Base-by-base conservation (phyloP, 192 early-diverging fungal genomes). In the Paraglomus brasilianum region DNA sequence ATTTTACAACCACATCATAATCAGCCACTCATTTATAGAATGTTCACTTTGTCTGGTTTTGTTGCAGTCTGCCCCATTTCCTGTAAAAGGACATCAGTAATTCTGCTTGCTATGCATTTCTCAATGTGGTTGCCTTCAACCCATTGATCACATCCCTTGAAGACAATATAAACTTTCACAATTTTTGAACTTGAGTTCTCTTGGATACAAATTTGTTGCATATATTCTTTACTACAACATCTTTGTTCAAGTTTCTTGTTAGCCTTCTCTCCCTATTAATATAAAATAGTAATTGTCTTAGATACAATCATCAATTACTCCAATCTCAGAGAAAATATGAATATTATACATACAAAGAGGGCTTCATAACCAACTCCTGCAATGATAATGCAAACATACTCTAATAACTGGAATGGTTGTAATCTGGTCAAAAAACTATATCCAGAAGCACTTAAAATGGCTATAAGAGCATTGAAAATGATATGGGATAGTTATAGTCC, bases 31-130 rank as follows among this genome's bases (percentile, higher is more conserved):
- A n/a, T n/a, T n/a, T n/a, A n/a, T n/a, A n/a, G n/a, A n/a, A n/a
- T n/a, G n/a, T n/a, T n/a, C n/a, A n/a, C n/a, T n/a, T n/a, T n/a
- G n/a, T n/a, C n/a, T n/a, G n/a, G n/a, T n/a, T n/a, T n/a, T n/a
- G n/a, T n/a, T 39, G 61, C 19, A 30, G 45, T 64, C 1, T 47
- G 15, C 15, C n/a, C 48, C 9, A 64, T 47, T 14, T 64, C 44
- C 61, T 64, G 45, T 24, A 64, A 64, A 64, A 64, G 44, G 48
- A 64, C 44, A 64, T 64, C n/a, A 64, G 44, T 64, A 48, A 64
- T 30, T 4, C 15, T 46, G 13, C 44, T 8, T 47, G 61, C 45
- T 24, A 64, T 48, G 6, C 44, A n/a, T 64, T 48, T 30, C 13
- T 36, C 30, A 11, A 42, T 21, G 44, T 60, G 38, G 21, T 60